Base-by-base conservation (phyloP, 352 stramenopile genomes). In the Detonula confervacea region DNA sequence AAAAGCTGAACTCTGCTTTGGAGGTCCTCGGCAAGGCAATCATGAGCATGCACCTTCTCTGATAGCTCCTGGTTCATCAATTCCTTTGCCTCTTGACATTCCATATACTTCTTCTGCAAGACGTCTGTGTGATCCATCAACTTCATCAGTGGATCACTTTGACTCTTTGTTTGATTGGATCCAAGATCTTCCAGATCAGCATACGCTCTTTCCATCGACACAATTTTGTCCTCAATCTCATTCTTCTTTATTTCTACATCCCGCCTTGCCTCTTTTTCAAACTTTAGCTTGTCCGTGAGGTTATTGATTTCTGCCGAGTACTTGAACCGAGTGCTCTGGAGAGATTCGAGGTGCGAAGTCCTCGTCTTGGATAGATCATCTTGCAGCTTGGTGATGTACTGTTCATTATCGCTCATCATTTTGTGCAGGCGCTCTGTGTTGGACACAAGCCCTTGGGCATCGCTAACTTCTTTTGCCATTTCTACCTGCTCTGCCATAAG, bases 351-450 rank as follows among this genome's bases (percentile, higher is more conserved):
- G 42, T 86, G 54, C 3, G 29, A 71, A 12, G 72, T 55, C 14
- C 78, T 25, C 46, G 65, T 24, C 61, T 76, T n/a, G 16, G 73
- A 69, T 1, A 86, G 47, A 33, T 86, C 78, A 51, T 73, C 67
- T 33, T 82, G 78, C 24, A 86, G 64, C 6, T 64, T 67, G 16
- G 72, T 59, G 60, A 86, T 86, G 14, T 72, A 86, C 12, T 25
- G 44, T 64, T 86, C 79, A 27, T 67, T 82, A 18, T 82, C 78
- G 3, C 25, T 51, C 49, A 82, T 30, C 25, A 70, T 77, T 60
- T 86, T 86, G 24, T 79, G 54, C 18, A 81, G 54, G 4, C 78
- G 66, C 11, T 71, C 60, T 9, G 61, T 67, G 44, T 86, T 86
- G 3, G 79, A 81, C 1, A 47, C 46, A 37, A 72, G 44, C 12